Percentiles rank a stretch among this genome's conserved stretches.
Evolutionary conservation across 768 basidiomycete genomes (phyloP).

Genomic region (Kwoniella botswanensis): DNA sequence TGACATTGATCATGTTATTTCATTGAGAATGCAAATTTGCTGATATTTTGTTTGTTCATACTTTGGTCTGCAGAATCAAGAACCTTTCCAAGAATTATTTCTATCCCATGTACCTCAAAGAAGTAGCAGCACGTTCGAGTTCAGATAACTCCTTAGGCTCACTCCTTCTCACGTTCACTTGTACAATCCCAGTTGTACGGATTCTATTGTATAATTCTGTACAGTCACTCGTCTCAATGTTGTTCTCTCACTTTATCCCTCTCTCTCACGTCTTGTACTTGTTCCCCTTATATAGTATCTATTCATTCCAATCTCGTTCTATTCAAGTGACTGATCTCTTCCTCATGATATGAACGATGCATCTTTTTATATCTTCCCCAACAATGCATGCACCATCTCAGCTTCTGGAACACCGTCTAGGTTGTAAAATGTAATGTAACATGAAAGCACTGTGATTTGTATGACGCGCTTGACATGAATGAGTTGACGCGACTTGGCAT

Average conservation of each 20-base stretch:
- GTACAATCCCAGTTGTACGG: background rate
- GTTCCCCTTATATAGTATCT: background rate
- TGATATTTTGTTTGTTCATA: constrained; percentile 12
- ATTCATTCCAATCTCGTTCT: background rate
- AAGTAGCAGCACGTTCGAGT: constrained; percentile 79
- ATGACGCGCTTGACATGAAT: too few relatives aligned
- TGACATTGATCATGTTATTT: background rate
- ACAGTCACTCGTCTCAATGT: background rate
- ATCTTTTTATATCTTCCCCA: background rate
- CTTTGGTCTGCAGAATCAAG: constrained; percentile 34
- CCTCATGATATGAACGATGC: background rate
- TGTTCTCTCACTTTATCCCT: background rate
- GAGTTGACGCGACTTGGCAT: too few relatives aligned
- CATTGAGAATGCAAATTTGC: too few relatives aligned
- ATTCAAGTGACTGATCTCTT: background rate
- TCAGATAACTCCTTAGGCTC: constrained; percentile 65
- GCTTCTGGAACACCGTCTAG: too few relatives aligned
- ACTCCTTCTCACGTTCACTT: background rate
- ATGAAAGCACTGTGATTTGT: too few relatives aligned
- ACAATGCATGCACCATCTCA: background rate
- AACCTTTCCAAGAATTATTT: constrained; percentile 79
- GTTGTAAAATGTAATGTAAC: too few relatives aligned
- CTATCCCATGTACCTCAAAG: constrained; percentile 76
- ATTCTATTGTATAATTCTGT: background rate
- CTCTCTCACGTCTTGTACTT: background rate